Conservation (phyloP, 2,329 filamentous ascomycete species). For the Penicillium sp. region DNA sequence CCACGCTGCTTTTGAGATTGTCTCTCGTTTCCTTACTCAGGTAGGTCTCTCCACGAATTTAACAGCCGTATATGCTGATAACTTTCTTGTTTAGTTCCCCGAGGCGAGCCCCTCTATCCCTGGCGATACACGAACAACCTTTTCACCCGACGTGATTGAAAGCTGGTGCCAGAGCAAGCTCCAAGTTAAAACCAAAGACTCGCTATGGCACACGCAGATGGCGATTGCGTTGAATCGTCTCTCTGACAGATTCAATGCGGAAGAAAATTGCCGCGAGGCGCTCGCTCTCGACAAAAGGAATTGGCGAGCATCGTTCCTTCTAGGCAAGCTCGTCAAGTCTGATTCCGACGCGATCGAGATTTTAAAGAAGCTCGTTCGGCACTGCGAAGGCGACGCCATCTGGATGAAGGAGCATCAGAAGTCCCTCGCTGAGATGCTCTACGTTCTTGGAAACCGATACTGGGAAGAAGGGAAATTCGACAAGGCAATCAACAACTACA, state of each 20-base stretch:
- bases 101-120: not conserved
- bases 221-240: conserved; percentile 19
- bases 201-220: conserved; percentile 24
- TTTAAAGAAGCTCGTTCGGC: not conserved
- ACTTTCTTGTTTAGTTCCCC: not conserved
- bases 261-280: conserved; percentile 20
- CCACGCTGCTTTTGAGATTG: not conserved
- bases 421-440: conserved; percentile 12
- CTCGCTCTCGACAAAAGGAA: conserved; percentile 16
- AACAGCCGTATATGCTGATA: not conserved
- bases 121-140: not conserved
- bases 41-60: not conserved
- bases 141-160: conserved; percentile 5
- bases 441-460: conserved; percentile 7
- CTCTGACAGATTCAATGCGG: conserved; percentile 11
- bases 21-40: not conserved
- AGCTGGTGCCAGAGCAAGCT: conserved; percentile 11
- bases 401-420: conserved; percentile 10
- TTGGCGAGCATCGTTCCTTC: conserved; percentile 24
- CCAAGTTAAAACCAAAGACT: conserved; percentile 6
- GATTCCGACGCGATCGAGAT: no score
- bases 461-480: not conserved
- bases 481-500: not conserved
- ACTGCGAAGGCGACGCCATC: not conserved
- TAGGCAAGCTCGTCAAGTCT: conserved; percentile 10